Conservation (phyloP, 1,284 basidiomycete genomes). For the Rhizopogon parksii region DNA sequence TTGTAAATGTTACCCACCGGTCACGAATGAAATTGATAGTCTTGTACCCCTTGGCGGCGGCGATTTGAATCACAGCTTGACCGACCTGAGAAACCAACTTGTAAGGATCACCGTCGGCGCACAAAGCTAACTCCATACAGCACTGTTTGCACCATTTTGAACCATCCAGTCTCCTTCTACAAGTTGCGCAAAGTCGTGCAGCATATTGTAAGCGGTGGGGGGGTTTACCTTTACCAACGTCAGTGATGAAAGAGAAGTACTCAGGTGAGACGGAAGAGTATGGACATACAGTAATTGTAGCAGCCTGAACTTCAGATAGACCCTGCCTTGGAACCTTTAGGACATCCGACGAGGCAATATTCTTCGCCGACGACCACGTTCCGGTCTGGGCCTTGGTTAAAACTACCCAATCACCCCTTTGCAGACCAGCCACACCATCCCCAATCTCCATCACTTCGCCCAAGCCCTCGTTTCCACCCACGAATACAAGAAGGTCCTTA, state of each 20-base stretch:
- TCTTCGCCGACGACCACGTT: constrained; percentile 68
- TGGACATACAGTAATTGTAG: constrained; percentile 60
- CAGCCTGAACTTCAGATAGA: constrained; percentile 57
- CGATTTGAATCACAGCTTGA: constrained; percentile 76
- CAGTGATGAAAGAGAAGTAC: not conserved
- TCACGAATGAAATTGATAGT: constrained; percentile 76
- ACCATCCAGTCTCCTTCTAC: constrained; percentile 67
- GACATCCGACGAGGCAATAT: constrained; percentile 50
- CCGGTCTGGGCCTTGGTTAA: constrained; percentile 64
- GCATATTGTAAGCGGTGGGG: constrained; percentile 76
- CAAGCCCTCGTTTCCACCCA: constrained; percentile 77
- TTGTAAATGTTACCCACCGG: constrained; percentile 36
- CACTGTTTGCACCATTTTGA: constrained; percentile 83
- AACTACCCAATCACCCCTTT: constrained; percentile 67
- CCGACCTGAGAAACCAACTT: constrained; percentile 45
- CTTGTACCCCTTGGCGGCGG: constrained; percentile 55
- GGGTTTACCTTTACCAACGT: constrained; percentile 60
- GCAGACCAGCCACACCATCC: constrained; percentile 40
- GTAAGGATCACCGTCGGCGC: constrained; percentile 2
- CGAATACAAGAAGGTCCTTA: constrained; percentile 38
- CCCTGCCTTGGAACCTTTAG: constrained; percentile 48
- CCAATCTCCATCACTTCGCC: constrained; percentile 62
- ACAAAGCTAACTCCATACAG: constrained; percentile 36
- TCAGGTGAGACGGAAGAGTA: not conserved
- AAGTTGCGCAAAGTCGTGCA: constrained; percentile 61